These are phyloP conservation scores for Penicillium sp. DNA, from an alignment of 2,329 filamentous ascomycete genomes.

Conservation along the genomic window DNA sequence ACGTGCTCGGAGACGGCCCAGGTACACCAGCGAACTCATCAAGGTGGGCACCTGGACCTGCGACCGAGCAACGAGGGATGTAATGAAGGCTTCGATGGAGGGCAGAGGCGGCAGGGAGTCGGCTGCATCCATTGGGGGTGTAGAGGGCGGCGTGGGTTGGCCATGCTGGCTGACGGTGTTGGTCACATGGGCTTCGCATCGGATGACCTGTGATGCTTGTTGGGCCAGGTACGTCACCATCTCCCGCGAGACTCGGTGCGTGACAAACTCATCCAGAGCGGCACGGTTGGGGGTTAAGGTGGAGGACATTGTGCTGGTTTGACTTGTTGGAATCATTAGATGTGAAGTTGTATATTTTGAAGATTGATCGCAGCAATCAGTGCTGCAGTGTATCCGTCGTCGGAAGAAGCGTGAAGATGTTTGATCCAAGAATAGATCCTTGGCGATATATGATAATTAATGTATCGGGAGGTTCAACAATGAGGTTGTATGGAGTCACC, in stretches of 20 bases:
- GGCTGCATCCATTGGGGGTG: constrained; percentile 54
- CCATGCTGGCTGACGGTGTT: constrained; percentile 47
- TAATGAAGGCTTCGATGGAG: constrained; percentile 86
- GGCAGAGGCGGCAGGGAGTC: constrained; percentile 60
- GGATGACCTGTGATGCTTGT: constrained; percentile 51
- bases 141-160: constrained; percentile 61
- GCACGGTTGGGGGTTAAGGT: constrained; percentile 38
- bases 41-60: constrained; percentile 97
- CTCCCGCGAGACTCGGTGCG: constrained; percentile 48
- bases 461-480: neutral
- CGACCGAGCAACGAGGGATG: constrained; percentile 83
- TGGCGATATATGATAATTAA: neutral
- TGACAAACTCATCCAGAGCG: constrained; percentile 51
- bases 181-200: constrained; percentile 54
- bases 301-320: constrained; percentile 7
- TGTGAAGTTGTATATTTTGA: neutral
- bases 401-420: neutral
- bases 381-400: neutral
- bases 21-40: constrained; percentile 95
- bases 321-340: constrained; percentile 11
- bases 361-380: neutral
- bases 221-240: constrained; percentile 52
- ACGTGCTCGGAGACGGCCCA: constrained; percentile 77
- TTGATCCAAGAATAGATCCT: neutral
- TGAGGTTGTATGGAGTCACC: neutral